Evolutionary conservation across 75 land plant species (phyloP).

Genomic region (Adiantum capillusveneris): DNA sequence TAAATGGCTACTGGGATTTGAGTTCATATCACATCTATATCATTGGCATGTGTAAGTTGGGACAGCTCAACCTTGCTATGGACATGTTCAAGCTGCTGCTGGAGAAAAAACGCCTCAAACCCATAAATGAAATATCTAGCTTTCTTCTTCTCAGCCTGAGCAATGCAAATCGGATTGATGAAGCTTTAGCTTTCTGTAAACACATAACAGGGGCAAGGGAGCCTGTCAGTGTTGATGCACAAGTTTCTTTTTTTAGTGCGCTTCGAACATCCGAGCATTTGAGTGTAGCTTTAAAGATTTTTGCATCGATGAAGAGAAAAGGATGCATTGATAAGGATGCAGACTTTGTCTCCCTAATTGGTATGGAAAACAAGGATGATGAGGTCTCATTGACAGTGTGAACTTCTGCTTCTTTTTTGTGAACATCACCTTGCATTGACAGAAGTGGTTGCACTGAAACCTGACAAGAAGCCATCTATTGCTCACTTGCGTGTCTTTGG

Average conservation of each 20-base stretch:
- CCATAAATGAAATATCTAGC: not conserved
- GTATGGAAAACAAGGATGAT: not conserved
- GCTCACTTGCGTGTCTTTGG: too few relatives aligned
- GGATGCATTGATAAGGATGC: not conserved
- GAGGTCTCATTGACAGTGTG: not conserved
- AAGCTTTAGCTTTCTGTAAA: conserved; percentile 2
- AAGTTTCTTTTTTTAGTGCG: not conserved
- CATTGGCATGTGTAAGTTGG: not conserved
- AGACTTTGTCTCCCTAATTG: conserved; percentile 2
- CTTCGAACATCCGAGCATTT: not conserved
- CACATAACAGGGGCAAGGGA: not conserved
- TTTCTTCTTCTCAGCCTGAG: conserved; percentile 3
- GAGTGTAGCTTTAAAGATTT: not conserved
- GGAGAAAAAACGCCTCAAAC: not conserved
- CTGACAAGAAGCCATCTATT: too few relatives aligned
- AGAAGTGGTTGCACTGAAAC: too few relatives aligned
- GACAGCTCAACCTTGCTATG: not conserved
- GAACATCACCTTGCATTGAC: too few relatives aligned
- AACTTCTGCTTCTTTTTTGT: too few relatives aligned
- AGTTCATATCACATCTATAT: not conserved
- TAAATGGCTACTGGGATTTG: not conserved
- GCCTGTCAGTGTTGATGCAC: not conserved
- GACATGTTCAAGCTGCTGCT: not conserved
- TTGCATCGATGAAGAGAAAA: not conserved
- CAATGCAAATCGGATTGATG: not conserved